phyloP scores from a whole-genome alignment of 2,329 filamentous ascomycete genomes.

The Basipetospora chlamydospora region DNA sequence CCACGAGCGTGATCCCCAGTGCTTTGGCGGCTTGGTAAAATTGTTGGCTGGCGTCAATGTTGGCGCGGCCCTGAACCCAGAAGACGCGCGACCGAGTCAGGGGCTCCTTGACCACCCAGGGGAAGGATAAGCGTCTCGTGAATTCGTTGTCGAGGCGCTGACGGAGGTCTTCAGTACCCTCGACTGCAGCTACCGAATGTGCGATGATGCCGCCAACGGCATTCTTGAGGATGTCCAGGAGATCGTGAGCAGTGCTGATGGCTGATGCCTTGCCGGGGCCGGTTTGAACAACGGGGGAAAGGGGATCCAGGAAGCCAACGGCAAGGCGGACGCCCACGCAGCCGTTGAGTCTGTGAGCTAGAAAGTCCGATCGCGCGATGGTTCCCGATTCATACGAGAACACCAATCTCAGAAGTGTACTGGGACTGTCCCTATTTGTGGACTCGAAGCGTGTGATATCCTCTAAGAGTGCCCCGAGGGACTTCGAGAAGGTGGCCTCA shows the following conservation, averaged over 20 bases:
- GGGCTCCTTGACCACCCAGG: not conserved
- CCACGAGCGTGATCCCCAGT: slow-evolving; percentile 20
- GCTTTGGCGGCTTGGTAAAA: slow-evolving; percentile 14
- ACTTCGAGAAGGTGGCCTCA: not conserved
- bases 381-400: not conserved
- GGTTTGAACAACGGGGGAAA: not conserved
- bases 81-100: slow-evolving; percentile 2
- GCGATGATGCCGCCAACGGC: not conserved
- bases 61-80: slow-evolving; percentile 8
- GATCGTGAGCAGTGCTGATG: not conserved
- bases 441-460: not conserved
- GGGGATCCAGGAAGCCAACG: not conserved
- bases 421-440: not conserved
- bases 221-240: not conserved
- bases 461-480: not conserved
- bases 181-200: not conserved
- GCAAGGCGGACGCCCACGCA: not conserved
- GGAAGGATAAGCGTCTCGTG: not conserved
- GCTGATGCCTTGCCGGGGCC: not conserved
- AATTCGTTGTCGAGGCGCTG: not conserved
- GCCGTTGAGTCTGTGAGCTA: not conserved
- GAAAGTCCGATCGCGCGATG: not conserved
- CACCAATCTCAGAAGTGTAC: not conserved
- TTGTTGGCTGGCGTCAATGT: slow-evolving; percentile 6
- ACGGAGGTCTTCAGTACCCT: not conserved